A percentile compares a stretch with the other conserved stretches of the same genome.
These are phyloP conservation scores for Yueomyces sinensis DNA, from an alignment of 805 yeast species.

Conservation along the genomic window DNA sequence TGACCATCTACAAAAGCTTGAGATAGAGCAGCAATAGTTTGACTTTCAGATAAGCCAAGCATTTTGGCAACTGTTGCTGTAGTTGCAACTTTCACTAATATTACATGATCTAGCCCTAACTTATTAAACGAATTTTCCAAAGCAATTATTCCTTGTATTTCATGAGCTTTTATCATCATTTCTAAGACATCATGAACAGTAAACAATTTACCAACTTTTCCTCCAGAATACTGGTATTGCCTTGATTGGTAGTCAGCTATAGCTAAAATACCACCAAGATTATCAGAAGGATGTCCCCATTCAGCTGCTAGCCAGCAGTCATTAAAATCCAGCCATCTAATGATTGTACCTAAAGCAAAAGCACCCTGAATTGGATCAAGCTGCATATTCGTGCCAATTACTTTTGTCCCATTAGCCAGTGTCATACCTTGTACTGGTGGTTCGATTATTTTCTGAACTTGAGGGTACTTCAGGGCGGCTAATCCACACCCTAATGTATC, in stretches of 20 bases:
- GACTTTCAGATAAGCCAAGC: conserved; percentile 36
- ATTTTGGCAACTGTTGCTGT: conserved; percentile 45
- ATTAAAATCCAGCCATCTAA: conserved; percentile 49
- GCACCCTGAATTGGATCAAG: conserved; percentile 48
- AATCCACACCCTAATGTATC: conserved; percentile 51
- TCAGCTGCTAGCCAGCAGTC: conserved; percentile 61
- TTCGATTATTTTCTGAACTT: conserved; percentile 34
- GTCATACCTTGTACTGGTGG: conserved; percentile 46
- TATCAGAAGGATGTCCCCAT: conserved; percentile 58
- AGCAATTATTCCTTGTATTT: conserved; percentile 47
- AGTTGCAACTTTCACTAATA: conserved; percentile 46
- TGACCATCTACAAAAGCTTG: conserved; percentile 54
- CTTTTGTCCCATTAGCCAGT: conserved; percentile 43
- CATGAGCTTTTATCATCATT: conserved; percentile 51
- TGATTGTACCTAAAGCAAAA: conserved; percentile 41
- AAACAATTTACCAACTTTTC: conserved; percentile 29
- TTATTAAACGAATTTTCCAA: conserved; percentile 46
- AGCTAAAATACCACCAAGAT: conserved; percentile 45
- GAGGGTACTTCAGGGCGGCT: conserved; percentile 41
- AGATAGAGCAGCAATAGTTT: conserved; percentile 41
- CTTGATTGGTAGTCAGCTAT: conserved; percentile 45
- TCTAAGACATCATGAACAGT: conserved; percentile 38
- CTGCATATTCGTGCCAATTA: conserved; percentile 37
- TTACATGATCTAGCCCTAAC: conserved; percentile 49
- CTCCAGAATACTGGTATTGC: conserved; percentile 27